A percentile compares a stretch with the other conserved stretches of the same genome.
These are phyloP conservation scores for Zychaea mexicana DNA, from an alignment of 371 early-diverging fungal genomes.

Conservation along the genomic window DNA sequence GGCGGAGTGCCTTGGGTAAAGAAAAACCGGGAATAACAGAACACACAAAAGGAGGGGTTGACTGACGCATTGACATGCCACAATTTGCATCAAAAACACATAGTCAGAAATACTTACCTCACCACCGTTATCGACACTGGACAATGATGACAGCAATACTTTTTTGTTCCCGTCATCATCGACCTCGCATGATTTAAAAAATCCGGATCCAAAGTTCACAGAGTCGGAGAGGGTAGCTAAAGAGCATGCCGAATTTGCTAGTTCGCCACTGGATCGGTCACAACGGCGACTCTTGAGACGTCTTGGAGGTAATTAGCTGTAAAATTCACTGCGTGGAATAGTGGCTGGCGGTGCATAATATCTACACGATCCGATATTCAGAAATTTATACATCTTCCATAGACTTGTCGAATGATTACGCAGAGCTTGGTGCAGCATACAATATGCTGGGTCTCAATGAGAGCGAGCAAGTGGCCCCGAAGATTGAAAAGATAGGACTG, in stretches of 20 bases:
- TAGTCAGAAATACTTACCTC: conserved; percentile 67
- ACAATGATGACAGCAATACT: conserved; percentile 40
- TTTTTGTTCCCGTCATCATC: neutral
- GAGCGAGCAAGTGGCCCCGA: conserved; percentile 58
- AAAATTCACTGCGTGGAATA: no score
- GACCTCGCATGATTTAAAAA: conserved; percentile 45
- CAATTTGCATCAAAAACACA: neutral
- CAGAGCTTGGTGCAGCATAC: conserved; percentile 86
- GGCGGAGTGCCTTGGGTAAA: conserved; percentile 59
- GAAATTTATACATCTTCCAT: no score
- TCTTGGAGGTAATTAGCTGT: conserved; percentile 46
- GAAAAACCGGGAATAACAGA: neutral
- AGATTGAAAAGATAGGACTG: conserved; percentile 83
- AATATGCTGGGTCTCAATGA: conserved; percentile 89
- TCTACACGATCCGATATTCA: no score
- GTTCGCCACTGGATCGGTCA: conserved; percentile 59
- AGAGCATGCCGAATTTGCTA: conserved; percentile 58
- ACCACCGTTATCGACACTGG: conserved; percentile 61
- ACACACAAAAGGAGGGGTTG: neutral
- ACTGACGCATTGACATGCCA: neutral
- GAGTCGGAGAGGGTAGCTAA: conserved; percentile 68
- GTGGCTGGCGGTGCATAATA: no score
- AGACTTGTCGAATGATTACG: conserved; percentile 67
- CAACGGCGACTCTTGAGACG: conserved; percentile 60
- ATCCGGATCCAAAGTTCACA: conserved; percentile 71